Evolutionary conservation across 257 asterid species (phyloP), one percentile per base, ranked within the genome.

Genomic region (Mentha longifolia): DNA sequence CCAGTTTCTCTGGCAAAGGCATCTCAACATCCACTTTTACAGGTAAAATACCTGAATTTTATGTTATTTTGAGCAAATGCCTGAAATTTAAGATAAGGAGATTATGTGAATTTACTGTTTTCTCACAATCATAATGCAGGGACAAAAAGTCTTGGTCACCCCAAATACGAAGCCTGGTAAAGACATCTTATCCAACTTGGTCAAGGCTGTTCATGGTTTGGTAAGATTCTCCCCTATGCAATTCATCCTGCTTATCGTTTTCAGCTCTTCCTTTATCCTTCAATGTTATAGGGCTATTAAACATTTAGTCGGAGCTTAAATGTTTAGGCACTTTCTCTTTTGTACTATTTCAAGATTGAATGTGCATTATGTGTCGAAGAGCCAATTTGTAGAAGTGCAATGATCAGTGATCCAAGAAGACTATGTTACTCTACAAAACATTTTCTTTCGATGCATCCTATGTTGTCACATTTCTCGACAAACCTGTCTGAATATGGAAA

Each of bases 81-180:
- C 51, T 14, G 46, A 74, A 17, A 65, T 45, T 73, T 43, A 52
- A 15, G 63, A 49, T 68, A 49, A 49, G 45, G 47, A 67, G 76
- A 43, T 73, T 47, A 17, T 59, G 30, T 15, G 45, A 63, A 30
- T 57, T 17, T 52, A n/a, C 71, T 45, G 52, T 76, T 56, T 28
- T 49, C 79, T 82, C 62, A 82, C 69, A 72, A 65, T 52, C 37
- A 72, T 60, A 73, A n/a, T 83, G 83, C 93, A 95, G 99, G 98
- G 93, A 31, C 91, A 67, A 62, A 85, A 85, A 78, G 96, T 95
- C 56, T 77, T 89, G 30, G 77, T 89, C 71, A 95, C 99, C 66
- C 96, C 93, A 43, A 95, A 88, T 79, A 92, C 98, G 25, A 95
- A 92, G 80, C 99, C 99, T 25, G 95, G 98, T 61, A 92, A 82